Evolutionary conservation across 805 yeast species (phyloP).

Genomic region (Schwanniomyces pseudopolymorphus): DNA sequence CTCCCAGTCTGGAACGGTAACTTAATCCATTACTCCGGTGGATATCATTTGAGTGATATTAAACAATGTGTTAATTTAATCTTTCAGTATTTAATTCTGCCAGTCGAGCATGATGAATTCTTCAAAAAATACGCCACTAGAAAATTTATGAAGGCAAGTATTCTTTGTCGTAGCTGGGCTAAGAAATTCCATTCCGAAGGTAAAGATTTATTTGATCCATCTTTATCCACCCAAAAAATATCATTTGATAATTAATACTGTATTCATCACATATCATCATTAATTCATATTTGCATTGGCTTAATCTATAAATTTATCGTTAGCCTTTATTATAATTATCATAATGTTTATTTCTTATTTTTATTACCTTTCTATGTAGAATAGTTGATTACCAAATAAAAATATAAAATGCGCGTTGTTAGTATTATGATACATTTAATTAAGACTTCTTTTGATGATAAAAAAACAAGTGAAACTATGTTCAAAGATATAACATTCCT

Average conservation of each 20-base stretch:
- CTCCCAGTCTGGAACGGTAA: slow-evolving; percentile 78
- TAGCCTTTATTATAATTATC: neutral
- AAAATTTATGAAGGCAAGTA: slow-evolving; percentile 82
- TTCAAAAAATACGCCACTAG: slow-evolving; percentile 90
- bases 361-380: neutral
- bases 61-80: slow-evolving; percentile 71
- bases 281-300: slow-evolving; percentile 3
- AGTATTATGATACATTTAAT: neutral
- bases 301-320: neutral
- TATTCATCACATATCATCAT: neutral
- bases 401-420: neutral
- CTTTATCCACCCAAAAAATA: slow-evolving; percentile 17
- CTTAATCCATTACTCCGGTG: slow-evolving; percentile 88
- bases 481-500: neutral
- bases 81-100: slow-evolving; percentile 72
- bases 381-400: neutral
- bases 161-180: slow-evolving; percentile 82
- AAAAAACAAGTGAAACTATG: neutral
- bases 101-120: slow-evolving; percentile 88
- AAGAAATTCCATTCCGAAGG: slow-evolving; percentile 53
- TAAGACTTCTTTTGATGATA: neutral
- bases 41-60: slow-evolving; percentile 72
- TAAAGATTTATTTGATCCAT: slow-evolving; percentile 35
- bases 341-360: slow-evolving; percentile 4
- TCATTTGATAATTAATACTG: slow-evolving; percentile 8